Base-by-base conservation (phyloP, 2,329 filamentous ascomycete genomes). In the Rosellinia necatrix region DNA sequence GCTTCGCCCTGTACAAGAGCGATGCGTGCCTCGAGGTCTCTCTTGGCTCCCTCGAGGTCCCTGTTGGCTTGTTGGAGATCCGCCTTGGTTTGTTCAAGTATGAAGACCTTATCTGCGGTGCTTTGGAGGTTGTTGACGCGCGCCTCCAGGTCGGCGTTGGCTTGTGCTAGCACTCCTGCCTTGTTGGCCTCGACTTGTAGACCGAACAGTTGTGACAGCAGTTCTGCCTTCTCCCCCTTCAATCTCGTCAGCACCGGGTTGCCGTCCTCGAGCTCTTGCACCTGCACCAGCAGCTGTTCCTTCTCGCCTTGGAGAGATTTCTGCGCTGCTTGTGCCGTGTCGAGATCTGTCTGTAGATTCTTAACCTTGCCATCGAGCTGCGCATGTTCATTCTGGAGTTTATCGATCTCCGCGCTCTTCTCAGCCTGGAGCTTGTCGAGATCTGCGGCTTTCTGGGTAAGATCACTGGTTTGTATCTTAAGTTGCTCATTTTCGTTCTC, bases 401-500 rank as follows among this genome's bases (percentile, higher is more conserved):
- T 61, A 13, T 32, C 38, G 19, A 59, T 46, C 43, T 59, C 53
- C n/a, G 53, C 49, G 9, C 44, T 13, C 34, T 59, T 56, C 40
- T 67, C 66, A 10, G 55, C 52, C 6, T 59, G 59, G 4, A 70
- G 65, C 46, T 62, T 58, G 32, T 65, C 63, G 7, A 69, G 63
- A n/a, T 67, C 66, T 3, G 58, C 61, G 15, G 52, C 56, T 34
- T 68, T 56, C 53, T 60, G 62, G 15, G 56, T 56, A 49, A 69
- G 56, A 15, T 67, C 66, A 17, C 60, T 61, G 15, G 64, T 56
- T 30, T 64, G 60, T 5, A 56, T 38, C 34, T 62, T 62, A 17
- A 69, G 64, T 22, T 60, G 48, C 29, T 65, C 68, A 49, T 67
- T 64, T 37, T 69, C 66, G 3, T 56, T 35, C 38, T 63, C 62